Evolutionary conservation across 805 yeast species (phyloP), one percentile per base, ranked within the genome.

Genomic region (Kregervanrija pseudodelftensis): DNA sequence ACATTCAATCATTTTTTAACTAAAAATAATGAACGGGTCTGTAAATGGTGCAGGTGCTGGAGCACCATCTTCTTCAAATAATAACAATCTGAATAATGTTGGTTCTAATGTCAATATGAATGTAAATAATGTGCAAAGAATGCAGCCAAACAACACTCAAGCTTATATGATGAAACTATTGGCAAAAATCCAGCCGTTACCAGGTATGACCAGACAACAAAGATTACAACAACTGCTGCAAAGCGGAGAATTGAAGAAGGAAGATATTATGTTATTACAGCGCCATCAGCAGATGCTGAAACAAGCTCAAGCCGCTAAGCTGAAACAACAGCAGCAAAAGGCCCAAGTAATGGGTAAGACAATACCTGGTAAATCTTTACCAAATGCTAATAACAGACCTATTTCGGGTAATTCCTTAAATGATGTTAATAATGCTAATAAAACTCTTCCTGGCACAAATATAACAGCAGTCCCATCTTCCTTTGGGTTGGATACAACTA

Each of bases 161-260:
- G 51, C 54, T 10, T 60, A 61, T 41, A 57, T 61, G 53, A 55
- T 58, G 50, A 48, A 55, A 35, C 52, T 61, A 35, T 42, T 61
- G 37, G 53, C 50, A 44, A 56, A 61, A 33, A 60, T 61, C 32
- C 64, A 61, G 46, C 64, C 66, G 17, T 58, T 60, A 9, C 63
- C 63, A 3, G 66, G 66, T 7, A 55, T 61, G 58, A 56, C 65
- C 12, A 57, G 62, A 33, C 66, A 61, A 41, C 64, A 61, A 45
- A 50, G 58, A 33, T 49, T 61, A 34, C 63, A 61, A 43, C 63
- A 60, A 47, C 54, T 61, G 56, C 55, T 61, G 11, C 54, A 50
- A 33, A 55, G 51, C 33, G 65, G 66, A 12, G 64, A 61, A 47
- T 48, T 61, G 40, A 59, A 59, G 32, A 55, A 57, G 40, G 58